Evolutionary conservation across 1,284 basidiomycete species (phyloP), one percentile per base, ranked within the genome.

Genomic region (Microbotryomycetes sp.): DNA sequence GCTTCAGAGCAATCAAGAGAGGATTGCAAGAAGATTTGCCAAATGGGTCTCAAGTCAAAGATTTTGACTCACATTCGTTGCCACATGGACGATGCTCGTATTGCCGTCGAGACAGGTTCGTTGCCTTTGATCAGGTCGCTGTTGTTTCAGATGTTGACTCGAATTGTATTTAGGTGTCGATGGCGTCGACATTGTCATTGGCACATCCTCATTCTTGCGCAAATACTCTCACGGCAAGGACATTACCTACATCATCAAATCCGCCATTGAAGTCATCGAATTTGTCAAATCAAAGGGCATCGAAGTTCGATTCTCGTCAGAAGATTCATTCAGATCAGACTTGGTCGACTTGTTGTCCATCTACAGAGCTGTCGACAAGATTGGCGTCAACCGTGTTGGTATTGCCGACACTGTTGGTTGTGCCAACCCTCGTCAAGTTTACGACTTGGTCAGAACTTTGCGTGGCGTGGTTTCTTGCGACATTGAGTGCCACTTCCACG

Each of bases 141-240:
- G 30, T n/a, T 30, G 14, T 31, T 30, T 26, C 30, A 46, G 30
- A 56, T 42, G 51, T 49, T 57, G 56, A 29, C 55, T 23, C 6
- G 30, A 3, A 22, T 31, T 9, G 31, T 42, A 59, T 47, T 12
- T 66, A 90, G 89, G 90, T 76, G 94, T 98, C 55, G 93, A 98
- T 76, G 96, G 96, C 77, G 96, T 98, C 70, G 96, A 98, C 77
- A 92, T 98, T 72, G 96, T 98, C 77, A 98, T 99, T 73, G 96
- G 96, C 57, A 98, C 96, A 2, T 97, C 92, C 49, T 97, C 92
- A 60, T 98, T 97, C 86, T 85, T 99, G 60, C 88, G 96, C 70
- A 93, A 98, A 79, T 97, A 94, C 83, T 97, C 94, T 49, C 96
- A 99, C 78, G 96, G 96, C 74, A 99, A 98, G 85, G 96, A 98